These are phyloP conservation scores for Lentithecium fluviatile DNA, from an alignment of 495 filamentous ascomycete genomes.

Conservation along the genomic window DNA sequence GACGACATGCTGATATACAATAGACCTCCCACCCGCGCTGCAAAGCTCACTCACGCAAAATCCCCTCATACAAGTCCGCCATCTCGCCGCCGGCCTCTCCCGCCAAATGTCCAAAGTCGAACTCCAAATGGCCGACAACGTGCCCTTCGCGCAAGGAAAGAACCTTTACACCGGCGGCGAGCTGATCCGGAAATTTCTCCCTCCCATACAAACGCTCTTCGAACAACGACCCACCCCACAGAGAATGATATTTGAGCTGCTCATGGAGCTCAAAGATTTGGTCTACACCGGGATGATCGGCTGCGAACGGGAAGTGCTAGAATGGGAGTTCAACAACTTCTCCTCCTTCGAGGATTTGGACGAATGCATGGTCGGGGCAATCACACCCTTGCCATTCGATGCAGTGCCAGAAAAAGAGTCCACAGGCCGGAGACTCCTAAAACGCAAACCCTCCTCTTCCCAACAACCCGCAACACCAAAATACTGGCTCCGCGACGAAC, in stretches of 20 bases:
- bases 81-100: slow-evolving; percentile 24
- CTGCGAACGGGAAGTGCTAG: slow-evolving; percentile 16
- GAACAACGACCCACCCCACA: slow-evolving; percentile 15
- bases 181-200: slow-evolving; percentile 22
- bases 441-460: background rate
- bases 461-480: background rate
- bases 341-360: slow-evolving; percentile 24
- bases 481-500: background rate
- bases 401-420: background rate
- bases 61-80: slow-evolving; percentile 29
- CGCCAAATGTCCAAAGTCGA: slow-evolving; percentile 26
- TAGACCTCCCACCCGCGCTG: slow-evolving; percentile 21
- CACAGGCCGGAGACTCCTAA: background rate
- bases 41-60: slow-evolving; percentile 18
- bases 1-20: background rate
- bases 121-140: slow-evolving; percentile 28
- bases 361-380: background rate
- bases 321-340: slow-evolving; percentile 18
- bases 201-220: slow-evolving; percentile 21
- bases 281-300: slow-evolving; percentile 13
- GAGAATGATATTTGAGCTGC: slow-evolving; percentile 28
- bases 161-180: slow-evolving; percentile 32
- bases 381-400: background rate
- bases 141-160: slow-evolving; percentile 19
- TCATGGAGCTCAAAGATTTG: slow-evolving; percentile 29